Base-by-base conservation (phyloP, 2,329 filamentous ascomycete genomes). In the Apiospora saccharicola region DNA sequence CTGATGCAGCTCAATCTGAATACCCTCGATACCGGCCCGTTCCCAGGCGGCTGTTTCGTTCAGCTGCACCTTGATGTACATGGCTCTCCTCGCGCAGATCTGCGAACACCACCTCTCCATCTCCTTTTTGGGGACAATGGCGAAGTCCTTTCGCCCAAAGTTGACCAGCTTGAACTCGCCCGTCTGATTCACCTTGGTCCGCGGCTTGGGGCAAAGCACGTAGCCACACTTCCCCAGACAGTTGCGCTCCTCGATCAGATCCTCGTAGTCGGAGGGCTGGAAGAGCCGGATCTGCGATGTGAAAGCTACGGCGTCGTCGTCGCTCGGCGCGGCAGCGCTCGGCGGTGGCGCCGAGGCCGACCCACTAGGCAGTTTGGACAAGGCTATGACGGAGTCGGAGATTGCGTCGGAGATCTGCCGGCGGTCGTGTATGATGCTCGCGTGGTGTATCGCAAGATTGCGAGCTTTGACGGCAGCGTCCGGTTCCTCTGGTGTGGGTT, bases 41-140 rank as follows among this genome's bases (percentile, higher is more conserved):
- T 96, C 90, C 94, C 95, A 98, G 0, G 93, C 94, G 0, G 95
- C 94, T 74, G 93, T 92, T 79, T 96, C 93, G 75, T 89, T 92
- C 51, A 98, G 88, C 85, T 99, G 96, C 34, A 97, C 93, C 79
- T 95, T 94, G 77, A 98, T 87, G 81, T 95, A 98, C 75, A 97
- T 86, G 2, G 94, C 95, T 68, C 94, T 88, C 75, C 90, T 89
- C 2, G 93, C 93, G 83, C 96, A 99, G 51, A 87, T 87, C 71
- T 92, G 87, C 0, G 92, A 94, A 82, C 96, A 99, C 94, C 95
- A 99, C 82, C 91, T 93, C 83, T 96, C 94, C 22, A 95, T 82
- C 78, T 94, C 90, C 75, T 90, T 90, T 70, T 88, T 90, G 73
- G 90, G 88, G 37, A 97, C 90, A 68, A 98, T 92, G 74, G 87